Percentiles rank a stretch among this genome's conserved stretches.
Evolutionary conservation across 2,329 filamentous ascomycete species (phyloP).

Genomic region (Epichloe coenophiala): DNA sequence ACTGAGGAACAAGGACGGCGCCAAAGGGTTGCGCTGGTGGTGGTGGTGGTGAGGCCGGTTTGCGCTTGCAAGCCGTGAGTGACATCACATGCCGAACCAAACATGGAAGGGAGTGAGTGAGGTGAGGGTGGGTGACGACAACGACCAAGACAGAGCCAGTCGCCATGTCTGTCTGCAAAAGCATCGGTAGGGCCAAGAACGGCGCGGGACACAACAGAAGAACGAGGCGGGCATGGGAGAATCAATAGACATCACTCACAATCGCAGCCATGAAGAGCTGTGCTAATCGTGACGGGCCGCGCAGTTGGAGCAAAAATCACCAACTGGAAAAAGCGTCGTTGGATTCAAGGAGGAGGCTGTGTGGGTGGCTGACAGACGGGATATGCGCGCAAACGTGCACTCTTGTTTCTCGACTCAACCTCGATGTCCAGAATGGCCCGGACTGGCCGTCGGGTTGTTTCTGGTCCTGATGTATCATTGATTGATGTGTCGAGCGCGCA

Average conservation of each 20-base stretch:
- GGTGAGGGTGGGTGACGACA: background rate
- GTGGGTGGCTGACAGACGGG: too few relatives aligned
- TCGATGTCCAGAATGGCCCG: too few relatives aligned
- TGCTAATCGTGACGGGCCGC: conserved; percentile 1
- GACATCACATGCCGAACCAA: conserved; percentile 4
- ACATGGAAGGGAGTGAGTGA: background rate
- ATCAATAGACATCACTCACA: conserved; percentile 13
- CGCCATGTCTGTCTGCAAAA: background rate
- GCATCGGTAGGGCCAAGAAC: background rate
- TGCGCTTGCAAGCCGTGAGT: background rate
- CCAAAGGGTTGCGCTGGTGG: background rate
- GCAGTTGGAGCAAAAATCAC: background rate
- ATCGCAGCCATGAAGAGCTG: conserved; percentile 22
- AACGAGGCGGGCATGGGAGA: background rate
- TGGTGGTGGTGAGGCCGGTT: background rate
- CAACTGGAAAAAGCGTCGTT: background rate
- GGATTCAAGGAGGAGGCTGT: too few relatives aligned
- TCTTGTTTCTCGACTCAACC: too few relatives aligned
- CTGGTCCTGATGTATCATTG: too few relatives aligned
- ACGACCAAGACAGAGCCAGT: background rate
- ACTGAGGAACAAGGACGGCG: too few relatives aligned
- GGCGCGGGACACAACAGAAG: background rate
- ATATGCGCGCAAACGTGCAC: too few relatives aligned
- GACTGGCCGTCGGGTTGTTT: too few relatives aligned
- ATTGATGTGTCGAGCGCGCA: background rate